Percentiles rank a stretch among this genome's conserved stretches.
phyloP scores from a whole-genome alignment of 2,329 filamentous ascomycete species.

The Scytalidium sp. region DNA sequence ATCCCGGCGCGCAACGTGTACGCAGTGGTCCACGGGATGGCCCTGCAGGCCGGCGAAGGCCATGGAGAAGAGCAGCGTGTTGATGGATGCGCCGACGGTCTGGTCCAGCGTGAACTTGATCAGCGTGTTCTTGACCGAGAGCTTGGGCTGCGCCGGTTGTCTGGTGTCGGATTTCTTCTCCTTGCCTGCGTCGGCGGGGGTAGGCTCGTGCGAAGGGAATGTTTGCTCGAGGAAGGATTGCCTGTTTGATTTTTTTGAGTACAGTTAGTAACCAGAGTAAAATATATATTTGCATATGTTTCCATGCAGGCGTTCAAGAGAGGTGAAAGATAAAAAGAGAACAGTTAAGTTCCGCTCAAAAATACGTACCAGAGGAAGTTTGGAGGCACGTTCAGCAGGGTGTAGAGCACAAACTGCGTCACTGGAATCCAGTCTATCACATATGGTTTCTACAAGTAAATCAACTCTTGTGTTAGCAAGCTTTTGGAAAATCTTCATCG shows the following conservation, averaged over 20 bases:
- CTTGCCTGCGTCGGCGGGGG: slow-evolving; percentile 34
- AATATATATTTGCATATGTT: too few species aligned
- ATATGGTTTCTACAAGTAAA: slow-evolving; percentile 48
- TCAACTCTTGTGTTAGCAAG: slow-evolving; percentile 12
- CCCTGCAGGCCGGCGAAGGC: slow-evolving; percentile 44
- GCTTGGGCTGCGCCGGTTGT: slow-evolving; percentile 44
- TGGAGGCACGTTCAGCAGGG: slow-evolving; percentile 70
- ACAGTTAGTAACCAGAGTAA: background rate
- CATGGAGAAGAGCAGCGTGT: slow-evolving; percentile 61
- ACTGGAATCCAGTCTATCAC: slow-evolving; percentile 65
- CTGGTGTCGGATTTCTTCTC: slow-evolving; percentile 37
- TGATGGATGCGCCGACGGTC: slow-evolving; percentile 60
- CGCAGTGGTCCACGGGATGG: slow-evolving; percentile 38
- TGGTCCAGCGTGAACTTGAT: slow-evolving; percentile 70
- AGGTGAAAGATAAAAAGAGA: too few species aligned
- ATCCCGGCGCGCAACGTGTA: slow-evolving; percentile 46
- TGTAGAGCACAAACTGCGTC: slow-evolving; percentile 74
- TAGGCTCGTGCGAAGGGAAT: slow-evolving; percentile 28
- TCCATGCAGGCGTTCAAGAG: background rate
- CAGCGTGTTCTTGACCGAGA: slow-evolving; percentile 61
- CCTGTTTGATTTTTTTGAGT: slow-evolving; percentile 34
- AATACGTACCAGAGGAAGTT: slow-evolving; percentile 79
- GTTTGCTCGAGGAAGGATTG: slow-evolving; percentile 30
- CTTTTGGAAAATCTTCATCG: background rate
- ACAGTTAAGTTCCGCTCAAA: too few species aligned